phyloP scores from a whole-genome alignment of 306 rosid genomes.

The Bauhinia variegata region DNA sequence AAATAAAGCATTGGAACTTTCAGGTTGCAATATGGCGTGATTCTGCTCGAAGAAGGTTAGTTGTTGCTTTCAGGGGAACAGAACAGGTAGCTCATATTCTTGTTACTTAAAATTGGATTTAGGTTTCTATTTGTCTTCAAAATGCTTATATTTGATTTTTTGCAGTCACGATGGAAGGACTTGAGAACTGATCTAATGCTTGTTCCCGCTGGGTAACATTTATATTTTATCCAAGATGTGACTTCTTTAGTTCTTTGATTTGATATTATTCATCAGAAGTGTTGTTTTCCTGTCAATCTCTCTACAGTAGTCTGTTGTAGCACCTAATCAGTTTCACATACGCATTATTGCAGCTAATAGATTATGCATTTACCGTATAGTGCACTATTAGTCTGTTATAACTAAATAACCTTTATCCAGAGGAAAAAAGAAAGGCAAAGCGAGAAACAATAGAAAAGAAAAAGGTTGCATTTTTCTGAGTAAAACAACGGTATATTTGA shows the following conservation, averaged over 20 bases:
- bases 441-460: background rate
- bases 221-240: constrained; percentile 34
- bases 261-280: background rate
- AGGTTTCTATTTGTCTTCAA: constrained; percentile 19
- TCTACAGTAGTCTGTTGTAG: constrained; percentile 9
- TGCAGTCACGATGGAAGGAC: constrained; percentile 92
- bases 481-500: background rate
- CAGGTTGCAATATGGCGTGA: constrained; percentile 99
- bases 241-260: constrained; percentile 27
- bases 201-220: constrained; percentile 79
- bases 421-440: background rate
- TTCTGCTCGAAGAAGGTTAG: constrained; percentile 68
- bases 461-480: background rate
- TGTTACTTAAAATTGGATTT: constrained; percentile 28
- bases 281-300: background rate
- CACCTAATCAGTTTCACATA: constrained; percentile 9
- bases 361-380: constrained; percentile 12
- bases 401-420: constrained; percentile 4
- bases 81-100: constrained; percentile 68
- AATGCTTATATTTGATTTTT: constrained; percentile 34
- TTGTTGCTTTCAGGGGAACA: constrained; percentile 94
- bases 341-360: constrained; percentile 18
- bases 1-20: constrained; percentile 40
- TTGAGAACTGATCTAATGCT: constrained; percentile 83
- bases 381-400: background rate